These are phyloP conservation scores for Linnemannia exigua DNA, from an alignment of 192 early-diverging fungal genomes.

Conservation along the genomic window DNA sequence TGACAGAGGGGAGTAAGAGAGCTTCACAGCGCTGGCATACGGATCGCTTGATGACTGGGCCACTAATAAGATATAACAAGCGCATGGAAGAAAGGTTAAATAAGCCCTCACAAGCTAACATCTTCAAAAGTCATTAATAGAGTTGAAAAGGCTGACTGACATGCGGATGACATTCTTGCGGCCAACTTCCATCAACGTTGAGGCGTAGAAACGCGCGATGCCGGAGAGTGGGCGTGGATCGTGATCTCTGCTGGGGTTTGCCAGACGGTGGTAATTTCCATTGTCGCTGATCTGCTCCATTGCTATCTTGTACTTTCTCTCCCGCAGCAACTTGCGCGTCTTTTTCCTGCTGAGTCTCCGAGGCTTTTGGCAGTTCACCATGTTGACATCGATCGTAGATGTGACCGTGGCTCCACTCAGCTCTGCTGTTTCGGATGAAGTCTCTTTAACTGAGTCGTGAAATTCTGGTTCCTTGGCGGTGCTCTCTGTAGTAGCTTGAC, in stretches of 20 bases:
- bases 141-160: constrained; percentile 44
- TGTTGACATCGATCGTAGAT: neutral
- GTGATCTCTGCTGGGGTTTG: neutral
- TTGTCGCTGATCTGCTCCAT: constrained; percentile 41
- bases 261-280: constrained; percentile 15
- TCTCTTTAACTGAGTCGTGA: too few species aligned
- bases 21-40: constrained; percentile 71
- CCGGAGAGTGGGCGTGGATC: constrained; percentile 24
- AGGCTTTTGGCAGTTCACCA: neutral
- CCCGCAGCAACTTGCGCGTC: constrained; percentile 10
- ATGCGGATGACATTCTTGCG: constrained; percentile 67
- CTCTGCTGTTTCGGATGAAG: neutral
- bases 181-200: constrained; percentile 63
- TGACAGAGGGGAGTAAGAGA: constrained; percentile 66
- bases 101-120: too few species aligned
- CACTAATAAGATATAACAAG: constrained; percentile 44
- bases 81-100: too few species aligned
- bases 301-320: constrained; percentile 32
- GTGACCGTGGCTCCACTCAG: constrained; percentile 1
- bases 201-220: constrained; percentile 62
- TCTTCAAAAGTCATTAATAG: too few species aligned
- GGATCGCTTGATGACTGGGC: constrained; percentile 66
- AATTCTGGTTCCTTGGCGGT: too few species aligned
- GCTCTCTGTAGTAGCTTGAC: neutral
- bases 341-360: constrained; percentile 29